phyloP scores from a whole-genome alignment of 805 yeast species.

The Cyberlindnera galapagoensis region DNA sequence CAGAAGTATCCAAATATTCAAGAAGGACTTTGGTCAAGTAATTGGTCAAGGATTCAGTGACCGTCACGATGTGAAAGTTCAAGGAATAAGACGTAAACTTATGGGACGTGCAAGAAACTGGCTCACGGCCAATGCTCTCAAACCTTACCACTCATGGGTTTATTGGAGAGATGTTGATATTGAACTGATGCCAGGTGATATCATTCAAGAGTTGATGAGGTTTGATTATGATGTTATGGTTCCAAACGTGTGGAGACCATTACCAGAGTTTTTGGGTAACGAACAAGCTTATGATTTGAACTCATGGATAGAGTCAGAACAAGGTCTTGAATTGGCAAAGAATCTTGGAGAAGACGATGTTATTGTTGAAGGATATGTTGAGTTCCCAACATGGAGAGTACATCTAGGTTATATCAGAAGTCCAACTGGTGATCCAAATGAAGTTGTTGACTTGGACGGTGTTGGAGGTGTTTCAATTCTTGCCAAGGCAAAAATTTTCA shows the following conservation, averaged over 20 bases:
- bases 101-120: slow-evolving; percentile 89
- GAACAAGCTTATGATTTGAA: slow-evolving; percentile 95
- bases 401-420: slow-evolving; percentile 72
- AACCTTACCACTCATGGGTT: slow-evolving; percentile 86
- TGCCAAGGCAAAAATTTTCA: slow-evolving; percentile 66
- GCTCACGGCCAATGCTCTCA: slow-evolving; percentile 66
- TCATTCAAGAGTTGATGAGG: slow-evolving; percentile 68
- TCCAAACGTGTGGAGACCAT: slow-evolving; percentile 95
- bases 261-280: slow-evolving; percentile 83
- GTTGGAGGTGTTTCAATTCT: slow-evolving; percentile 83
- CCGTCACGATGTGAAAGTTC: slow-evolving; percentile 79
- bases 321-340: slow-evolving; percentile 62
- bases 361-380: slow-evolving; percentile 84
- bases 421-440: slow-evolving; percentile 50
- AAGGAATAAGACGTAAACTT: slow-evolving; percentile 74
- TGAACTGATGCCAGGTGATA: slow-evolving; percentile 74
- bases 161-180: slow-evolving; percentile 88
- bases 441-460: slow-evolving; percentile 71
- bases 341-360: slow-evolving; percentile 73
- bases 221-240: slow-evolving; percentile 64
- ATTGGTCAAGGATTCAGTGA: slow-evolving; percentile 84
- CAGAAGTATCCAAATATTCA: slow-evolving; percentile 71
- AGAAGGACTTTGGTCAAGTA: slow-evolving; percentile 76
- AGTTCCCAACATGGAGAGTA: slow-evolving; percentile 80
- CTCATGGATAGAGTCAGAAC: slow-evolving; percentile 89